Base-by-base conservation (phyloP, 768 basidiomycete genomes). In the Lentinula edodes region DNA sequence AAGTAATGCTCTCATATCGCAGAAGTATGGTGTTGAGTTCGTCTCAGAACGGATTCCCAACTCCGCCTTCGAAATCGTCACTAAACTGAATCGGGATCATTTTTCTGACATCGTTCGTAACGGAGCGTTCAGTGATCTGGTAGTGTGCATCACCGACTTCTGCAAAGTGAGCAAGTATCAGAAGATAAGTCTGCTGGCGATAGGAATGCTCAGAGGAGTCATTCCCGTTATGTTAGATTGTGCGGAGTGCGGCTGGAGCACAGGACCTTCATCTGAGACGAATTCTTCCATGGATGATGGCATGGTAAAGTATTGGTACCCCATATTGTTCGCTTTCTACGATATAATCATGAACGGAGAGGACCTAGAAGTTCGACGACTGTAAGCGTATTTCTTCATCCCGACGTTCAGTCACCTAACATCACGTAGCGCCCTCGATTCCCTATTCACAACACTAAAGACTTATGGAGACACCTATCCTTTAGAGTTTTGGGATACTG, bases 321-420 rank as follows among this genome's bases (percentile, higher is more conserved):
- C 97, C 0, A 87, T 93, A 1, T 79, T 98, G 41, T 96, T 98
- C 70, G 90, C 91, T n/a, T 98, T 98, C 78, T 98, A 95, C 74
- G 97, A 98, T 72, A 96, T 99, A 59, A 96, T 99, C 71, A 98
- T 99, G 96, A 98, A 97, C 64, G 97, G 94, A 16, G 97, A 98
- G 72, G 97, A 99, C 69, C 77, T 99, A 32, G 97, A 99, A 83
- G 95, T 99, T 57, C 87, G 97, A 67, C 84, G 95, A 70, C 73
- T 98, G 97, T 99, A 71, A 76, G 93, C 80, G 34, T 20, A 58
- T 57, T 36, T n/a, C 45, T 41, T 41, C 13, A 18, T 38, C 34
- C 16, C 32, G 53, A 12, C 3, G n/a, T 5, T 35, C n/a, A 52
- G 5, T 59, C 12, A 39, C 52, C 54, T 62, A 32, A 61, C 41